phyloP scores from a whole-genome alignment of 345 rosid species.

The Nasturtium officinale region DNA sequence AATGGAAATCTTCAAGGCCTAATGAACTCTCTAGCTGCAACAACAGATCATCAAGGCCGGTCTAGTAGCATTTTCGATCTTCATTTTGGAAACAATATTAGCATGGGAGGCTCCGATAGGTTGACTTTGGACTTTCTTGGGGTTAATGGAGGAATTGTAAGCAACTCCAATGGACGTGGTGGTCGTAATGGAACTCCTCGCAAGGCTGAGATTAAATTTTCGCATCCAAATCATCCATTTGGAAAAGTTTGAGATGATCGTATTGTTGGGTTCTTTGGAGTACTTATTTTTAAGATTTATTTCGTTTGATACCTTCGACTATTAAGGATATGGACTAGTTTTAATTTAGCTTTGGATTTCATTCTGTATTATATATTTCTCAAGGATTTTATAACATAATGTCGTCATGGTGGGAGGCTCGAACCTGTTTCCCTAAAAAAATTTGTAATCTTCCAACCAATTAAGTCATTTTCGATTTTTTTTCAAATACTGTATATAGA shows the following conservation, averaged over 20 bases:
- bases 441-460: not conserved
- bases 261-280: slow-evolving; percentile 5
- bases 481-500: too few relatives aligned
- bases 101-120: slow-evolving; percentile 50
- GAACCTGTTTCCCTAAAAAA: slow-evolving; percentile 2
- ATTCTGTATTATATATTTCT: not conserved
- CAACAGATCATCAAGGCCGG: slow-evolving; percentile 33
- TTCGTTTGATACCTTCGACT: slow-evolving; percentile 19
- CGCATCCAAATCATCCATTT: slow-evolving; percentile 38
- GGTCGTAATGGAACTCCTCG: slow-evolving; percentile 33
- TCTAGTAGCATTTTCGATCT: slow-evolving; percentile 45
- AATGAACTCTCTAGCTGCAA: slow-evolving; percentile 57
- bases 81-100: slow-evolving; percentile 32
- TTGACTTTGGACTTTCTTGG: slow-evolving; percentile 79
- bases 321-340: not conserved
- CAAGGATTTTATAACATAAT: not conserved
- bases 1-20: slow-evolving; percentile 64
- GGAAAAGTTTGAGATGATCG: slow-evolving; percentile 36
- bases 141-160: slow-evolving; percentile 60
- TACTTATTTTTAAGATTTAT: slow-evolving; percentile 21
- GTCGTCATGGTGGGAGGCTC: slow-evolving; percentile 14
- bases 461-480: slow-evolving; percentile 11
- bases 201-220: slow-evolving; percentile 33
- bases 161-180: slow-evolving; percentile 40
- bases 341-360: slow-evolving; percentile 10